Evolutionary conservation across 345 rosid species (phyloP).

Genomic region (Citrus unshiu): DNA sequence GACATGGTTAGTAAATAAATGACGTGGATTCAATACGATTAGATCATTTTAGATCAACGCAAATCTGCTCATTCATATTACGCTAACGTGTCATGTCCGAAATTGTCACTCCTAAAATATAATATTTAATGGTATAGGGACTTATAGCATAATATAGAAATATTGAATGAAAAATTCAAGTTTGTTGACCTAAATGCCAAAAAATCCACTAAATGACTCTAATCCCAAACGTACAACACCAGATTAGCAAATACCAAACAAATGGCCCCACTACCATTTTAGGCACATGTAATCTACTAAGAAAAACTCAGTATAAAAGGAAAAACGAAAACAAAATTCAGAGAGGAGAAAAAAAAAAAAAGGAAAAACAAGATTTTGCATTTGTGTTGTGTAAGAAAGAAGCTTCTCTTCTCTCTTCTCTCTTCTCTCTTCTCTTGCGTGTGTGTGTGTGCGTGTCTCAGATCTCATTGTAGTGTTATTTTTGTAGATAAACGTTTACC

Average conservation of each 20-base stretch:
- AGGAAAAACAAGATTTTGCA: neutral
- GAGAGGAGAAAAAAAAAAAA: neutral
- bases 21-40: too few relatives aligned
- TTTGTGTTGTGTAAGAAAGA: constrained; percentile 1
- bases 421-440: too few relatives aligned
- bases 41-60: neutral
- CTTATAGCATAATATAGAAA: neutral
- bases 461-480: neutral
- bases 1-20: too few relatives aligned
- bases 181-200: neutral
- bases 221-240: neutral
- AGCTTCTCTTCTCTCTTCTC: neutral
- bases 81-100: neutral
- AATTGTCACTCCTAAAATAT: neutral
- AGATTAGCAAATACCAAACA: neutral
- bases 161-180: too few relatives aligned
- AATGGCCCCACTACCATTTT: neutral
- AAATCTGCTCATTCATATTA: fast-evolving
- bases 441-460: neutral
- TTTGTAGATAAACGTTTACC: neutral
- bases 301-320: too few relatives aligned
- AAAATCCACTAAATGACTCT: neutral
- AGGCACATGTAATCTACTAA: neutral
- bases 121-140: too few relatives aligned
- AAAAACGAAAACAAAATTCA: too few relatives aligned